These are phyloP conservation scores for Apiospora arundinis DNA, from an alignment of 2,329 filamentous ascomycete species.

Conservation along the genomic window DNA sequence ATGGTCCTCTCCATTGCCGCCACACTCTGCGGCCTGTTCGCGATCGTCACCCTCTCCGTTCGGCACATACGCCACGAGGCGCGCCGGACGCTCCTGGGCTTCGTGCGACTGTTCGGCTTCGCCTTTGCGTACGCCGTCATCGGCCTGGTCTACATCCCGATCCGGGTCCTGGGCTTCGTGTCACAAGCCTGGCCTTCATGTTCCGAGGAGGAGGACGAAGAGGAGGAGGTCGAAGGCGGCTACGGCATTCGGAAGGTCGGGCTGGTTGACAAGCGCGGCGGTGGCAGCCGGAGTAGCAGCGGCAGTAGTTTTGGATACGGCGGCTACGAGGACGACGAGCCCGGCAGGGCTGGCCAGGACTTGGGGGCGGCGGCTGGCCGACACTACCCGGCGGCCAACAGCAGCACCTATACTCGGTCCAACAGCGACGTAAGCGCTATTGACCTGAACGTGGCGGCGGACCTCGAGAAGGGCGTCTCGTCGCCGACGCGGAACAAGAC, in stretches of 20 bases:
- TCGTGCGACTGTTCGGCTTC: conserved; percentile 27
- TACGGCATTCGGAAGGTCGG: too few relatives aligned
- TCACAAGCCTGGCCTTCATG: background rate
- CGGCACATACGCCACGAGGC: conserved; percentile 18
- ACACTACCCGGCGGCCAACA: background rate
- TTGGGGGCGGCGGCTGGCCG: background rate
- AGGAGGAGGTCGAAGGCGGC: background rate
- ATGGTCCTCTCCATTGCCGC: conserved; percentile 26
- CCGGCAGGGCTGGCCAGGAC: background rate
- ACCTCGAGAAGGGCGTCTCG: background rate
- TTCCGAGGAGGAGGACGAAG: background rate
- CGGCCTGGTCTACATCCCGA: conserved; percentile 27
- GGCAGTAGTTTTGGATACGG: too few relatives aligned
- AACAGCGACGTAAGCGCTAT: conserved; percentile 22
- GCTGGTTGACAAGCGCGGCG: background rate
- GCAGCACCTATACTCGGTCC: background rate
- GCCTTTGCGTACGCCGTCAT: conserved; percentile 28
- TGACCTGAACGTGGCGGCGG: background rate
- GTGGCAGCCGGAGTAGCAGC: background rate
- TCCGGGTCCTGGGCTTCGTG: conserved; percentile 16
- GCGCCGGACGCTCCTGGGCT: conserved; percentile 19
- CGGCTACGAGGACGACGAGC: background rate
- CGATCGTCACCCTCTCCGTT: background rate
- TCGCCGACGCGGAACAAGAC: background rate
- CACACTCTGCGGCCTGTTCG: conserved; percentile 20